Conservation (phyloP, 257 asterid genomes). For the Primulina tabacum region DNA sequence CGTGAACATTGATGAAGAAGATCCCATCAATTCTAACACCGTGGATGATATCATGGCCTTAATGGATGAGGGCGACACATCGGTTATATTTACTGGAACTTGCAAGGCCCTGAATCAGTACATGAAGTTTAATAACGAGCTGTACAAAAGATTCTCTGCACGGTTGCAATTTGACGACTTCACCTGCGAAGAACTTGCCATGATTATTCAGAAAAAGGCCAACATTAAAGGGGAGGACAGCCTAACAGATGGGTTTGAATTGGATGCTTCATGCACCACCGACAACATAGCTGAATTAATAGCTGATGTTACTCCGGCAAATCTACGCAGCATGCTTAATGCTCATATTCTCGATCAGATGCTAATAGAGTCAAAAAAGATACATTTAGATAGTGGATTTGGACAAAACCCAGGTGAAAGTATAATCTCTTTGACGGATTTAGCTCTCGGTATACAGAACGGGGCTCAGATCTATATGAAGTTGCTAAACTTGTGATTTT, state of each 20-base stretch:
- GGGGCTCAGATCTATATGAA: slow-evolving; percentile 39
- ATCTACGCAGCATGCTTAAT: slow-evolving; percentile 33
- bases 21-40: slow-evolving; percentile 30
- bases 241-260: slow-evolving; percentile 31
- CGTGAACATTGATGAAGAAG: slow-evolving; percentile 42
- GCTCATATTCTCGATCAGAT: slow-evolving; percentile 51
- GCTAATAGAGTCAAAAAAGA: slow-evolving; percentile 38
- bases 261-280: slow-evolving; percentile 40
- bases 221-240: slow-evolving; percentile 24
- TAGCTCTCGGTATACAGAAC: slow-evolving; percentile 33
- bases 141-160: slow-evolving; percentile 39
- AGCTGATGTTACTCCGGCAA: slow-evolving; percentile 26
- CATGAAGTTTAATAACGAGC: slow-evolving; percentile 38
- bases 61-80: slow-evolving; percentile 38
- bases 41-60: slow-evolving; percentile 27
- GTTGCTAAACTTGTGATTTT: slow-evolving; percentile 31
- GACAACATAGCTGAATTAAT: slow-evolving; percentile 26
- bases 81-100: slow-evolving; percentile 39
- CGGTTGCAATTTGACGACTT: slow-evolving; percentile 46
- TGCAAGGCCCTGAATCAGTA: slow-evolving; percentile 35
- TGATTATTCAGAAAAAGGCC: slow-evolving; percentile 40
- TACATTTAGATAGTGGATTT: slow-evolving; percentile 20
- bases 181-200: slow-evolving; percentile 45
- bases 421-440: slow-evolving; percentile 31
- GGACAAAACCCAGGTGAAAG: slow-evolving; percentile 22